These are phyloP conservation scores for Diaporthe capsici DNA, from an alignment of 2,329 filamentous ascomycete genomes.

Conservation along the genomic window DNA sequence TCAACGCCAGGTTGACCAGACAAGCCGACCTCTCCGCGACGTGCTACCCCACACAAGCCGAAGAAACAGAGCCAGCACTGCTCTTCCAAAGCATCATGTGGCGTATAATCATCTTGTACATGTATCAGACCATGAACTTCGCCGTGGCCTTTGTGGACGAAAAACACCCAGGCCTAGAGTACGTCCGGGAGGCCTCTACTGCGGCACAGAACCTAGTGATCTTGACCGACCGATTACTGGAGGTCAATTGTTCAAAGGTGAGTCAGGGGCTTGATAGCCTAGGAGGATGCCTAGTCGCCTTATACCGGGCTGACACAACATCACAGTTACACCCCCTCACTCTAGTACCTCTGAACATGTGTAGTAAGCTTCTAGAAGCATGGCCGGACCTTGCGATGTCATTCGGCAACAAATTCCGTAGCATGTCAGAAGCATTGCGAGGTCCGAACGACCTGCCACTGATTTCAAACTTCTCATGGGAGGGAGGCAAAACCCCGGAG, in stretches of 20 bases:
- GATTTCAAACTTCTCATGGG: not conserved
- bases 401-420: not conserved
- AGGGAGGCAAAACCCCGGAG: not conserved
- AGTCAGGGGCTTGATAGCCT: not conserved
- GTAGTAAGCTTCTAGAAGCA: not conserved
- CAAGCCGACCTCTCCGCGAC: not conserved
- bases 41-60: not conserved
- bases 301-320: not conserved
- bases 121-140: not conserved
- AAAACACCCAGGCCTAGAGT: not conserved
- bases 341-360: not conserved
- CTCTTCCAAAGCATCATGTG: constrained; percentile 11
- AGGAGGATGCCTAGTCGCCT: not conserved
- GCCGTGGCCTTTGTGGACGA: not conserved
- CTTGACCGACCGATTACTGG: not conserved
- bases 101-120: not conserved
- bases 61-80: not conserved
- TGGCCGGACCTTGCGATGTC: not conserved
- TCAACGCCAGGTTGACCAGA: not conserved
- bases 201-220: not conserved
- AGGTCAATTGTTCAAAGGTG: not conserved
- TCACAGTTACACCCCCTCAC: not conserved
- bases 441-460: not conserved
- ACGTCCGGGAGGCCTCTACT: not conserved
- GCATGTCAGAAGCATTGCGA: not conserved